phyloP scores from a whole-genome alignment of 345 rosid genomes.

The Eucalyptus melliodora region DNA sequence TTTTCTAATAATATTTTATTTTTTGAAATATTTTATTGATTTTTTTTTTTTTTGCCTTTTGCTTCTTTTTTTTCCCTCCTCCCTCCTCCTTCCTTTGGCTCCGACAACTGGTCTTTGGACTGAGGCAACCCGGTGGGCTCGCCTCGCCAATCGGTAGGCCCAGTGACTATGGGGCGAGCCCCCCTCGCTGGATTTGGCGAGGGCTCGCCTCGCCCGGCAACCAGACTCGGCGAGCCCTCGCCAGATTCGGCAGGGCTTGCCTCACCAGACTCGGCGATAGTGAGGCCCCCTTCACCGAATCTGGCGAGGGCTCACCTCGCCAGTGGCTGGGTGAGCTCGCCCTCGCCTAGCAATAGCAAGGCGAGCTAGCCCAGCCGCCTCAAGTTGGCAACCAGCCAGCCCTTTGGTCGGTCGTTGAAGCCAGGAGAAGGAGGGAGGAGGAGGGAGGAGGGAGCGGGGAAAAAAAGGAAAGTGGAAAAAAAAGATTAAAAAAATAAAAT shows the following conservation, averaged over 20 bases:
- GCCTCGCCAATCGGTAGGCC: rapidly evolving
- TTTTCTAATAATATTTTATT: too few relatives aligned
- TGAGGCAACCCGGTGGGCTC: rapidly evolving
- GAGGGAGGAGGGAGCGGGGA: rapidly evolving
- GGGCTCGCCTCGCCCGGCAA: too few relatives aligned
- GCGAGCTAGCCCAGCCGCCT: rapidly evolving
- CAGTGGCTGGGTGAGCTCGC: rapidly evolving
- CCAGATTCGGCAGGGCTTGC: rapidly evolving
- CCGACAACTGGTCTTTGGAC: rapidly evolving
- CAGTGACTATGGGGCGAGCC: rapidly evolving
- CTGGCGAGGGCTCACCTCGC: rapidly evolving
- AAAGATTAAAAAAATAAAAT: rapidly evolving
- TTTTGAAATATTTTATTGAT: too few relatives aligned
- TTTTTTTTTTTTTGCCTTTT: too few relatives aligned
- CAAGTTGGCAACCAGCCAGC: rapidly evolving
- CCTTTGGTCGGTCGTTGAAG: rapidly evolving
- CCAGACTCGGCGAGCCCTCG: too few relatives aligned
- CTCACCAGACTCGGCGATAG: too few relatives aligned
- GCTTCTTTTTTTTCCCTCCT: rapidly evolving
- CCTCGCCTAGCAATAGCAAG: rapidly evolving
- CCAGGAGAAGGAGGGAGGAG: too few relatives aligned
- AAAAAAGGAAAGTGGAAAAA: rapidly evolving
- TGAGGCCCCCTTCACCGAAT: too few relatives aligned
- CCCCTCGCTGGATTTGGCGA: rapidly evolving
- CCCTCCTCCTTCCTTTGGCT: too few relatives aligned